phyloP scores from a whole-genome alignment of 805 yeast species.

The Zygotorulaspora sp. region DNA sequence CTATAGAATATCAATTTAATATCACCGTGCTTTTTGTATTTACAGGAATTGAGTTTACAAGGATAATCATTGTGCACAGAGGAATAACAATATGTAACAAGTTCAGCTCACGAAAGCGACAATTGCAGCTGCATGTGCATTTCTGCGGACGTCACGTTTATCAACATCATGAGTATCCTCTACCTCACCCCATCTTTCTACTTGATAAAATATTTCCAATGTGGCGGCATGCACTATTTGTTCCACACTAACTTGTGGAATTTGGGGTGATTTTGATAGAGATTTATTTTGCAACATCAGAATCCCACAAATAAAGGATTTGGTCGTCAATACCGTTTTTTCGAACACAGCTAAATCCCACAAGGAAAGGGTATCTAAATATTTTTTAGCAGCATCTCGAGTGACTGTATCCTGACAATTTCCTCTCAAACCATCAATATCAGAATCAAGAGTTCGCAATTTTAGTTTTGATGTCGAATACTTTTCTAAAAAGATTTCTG shows the following conservation, averaged over 20 bases:
- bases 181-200: slow-evolving; percentile 94
- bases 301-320: slow-evolving; percentile 81
- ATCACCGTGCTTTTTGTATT: too few relatives aligned
- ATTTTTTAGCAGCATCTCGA: slow-evolving; percentile 55
- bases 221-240: slow-evolving; percentile 74
- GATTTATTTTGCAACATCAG: slow-evolving; percentile 50
- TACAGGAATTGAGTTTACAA: too few relatives aligned
- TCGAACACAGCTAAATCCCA: slow-evolving; percentile 89
- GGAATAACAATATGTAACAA: background rate
- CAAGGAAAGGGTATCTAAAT: slow-evolving; percentile 56
- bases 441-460: slow-evolving; percentile 70
- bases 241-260: slow-evolving; percentile 47
- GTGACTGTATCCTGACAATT: slow-evolving; percentile 63
- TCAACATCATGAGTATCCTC: slow-evolving; percentile 99
- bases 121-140: slow-evolving; percentile 72
- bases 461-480: slow-evolving; percentile 36
- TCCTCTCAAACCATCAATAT: slow-evolving; percentile 74
- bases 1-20: slow-evolving; percentile 6
- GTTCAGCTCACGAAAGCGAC: slow-evolving; percentile 36
- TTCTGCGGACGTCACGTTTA: slow-evolving; percentile 79
- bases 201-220: slow-evolving; percentile 79
- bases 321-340: slow-evolving; percentile 78
- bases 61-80: background rate
- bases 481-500: slow-evolving; percentile 53
- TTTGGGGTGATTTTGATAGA: slow-evolving; percentile 10